phyloP scores from a whole-genome alignment of 192 early-diverging fungal genomes.

The Rhizoclosmatium globosum region DNA sequence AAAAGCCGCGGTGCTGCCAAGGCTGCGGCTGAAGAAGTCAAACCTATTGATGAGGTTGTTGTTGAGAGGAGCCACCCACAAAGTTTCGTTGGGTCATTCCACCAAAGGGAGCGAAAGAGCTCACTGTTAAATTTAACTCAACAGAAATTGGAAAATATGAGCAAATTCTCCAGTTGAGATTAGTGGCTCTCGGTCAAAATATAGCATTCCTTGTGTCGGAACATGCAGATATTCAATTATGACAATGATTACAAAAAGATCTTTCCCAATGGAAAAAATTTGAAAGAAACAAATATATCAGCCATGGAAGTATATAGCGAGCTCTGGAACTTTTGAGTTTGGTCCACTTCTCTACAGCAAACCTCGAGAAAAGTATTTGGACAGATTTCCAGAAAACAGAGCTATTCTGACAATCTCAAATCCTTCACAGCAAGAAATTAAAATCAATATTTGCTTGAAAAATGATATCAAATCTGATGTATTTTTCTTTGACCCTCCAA shows the following conservation, averaged over 20 bases:
- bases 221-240: slow-evolving; percentile 61
- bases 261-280: slow-evolving; percentile 57
- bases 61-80: slow-evolving; percentile 50
- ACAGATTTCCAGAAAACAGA: slow-evolving; percentile 65
- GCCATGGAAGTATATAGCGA: slow-evolving; percentile 57
- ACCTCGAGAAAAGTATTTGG: slow-evolving; percentile 66
- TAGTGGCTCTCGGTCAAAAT: slow-evolving; percentile 50
- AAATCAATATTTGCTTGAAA: slow-evolving; percentile 54
- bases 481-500: slow-evolving; percentile 66
- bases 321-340: slow-evolving; percentile 62
- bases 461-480: slow-evolving; percentile 65
- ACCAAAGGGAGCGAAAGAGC: slow-evolving; percentile 58
- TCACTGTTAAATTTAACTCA: slow-evolving; percentile 58
- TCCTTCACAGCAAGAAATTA: slow-evolving; percentile 52
- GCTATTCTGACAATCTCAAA: slow-evolving; percentile 60
- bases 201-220: slow-evolving; percentile 52
- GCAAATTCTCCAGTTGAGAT: slow-evolving; percentile 56
- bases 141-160: slow-evolving; percentile 62
- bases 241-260: slow-evolving; percentile 55
- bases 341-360: slow-evolving; percentile 68
- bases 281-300: slow-evolving; percentile 57
- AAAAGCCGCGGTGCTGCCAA: slow-evolving; percentile 36
- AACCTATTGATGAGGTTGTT: slow-evolving; percentile 51
- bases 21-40: slow-evolving; percentile 47
- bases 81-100: slow-evolving; percentile 60